Conservation (phyloP, 2,329 filamentous ascomycete genomes). For the Pseudogymnoascus sp. region DNA sequence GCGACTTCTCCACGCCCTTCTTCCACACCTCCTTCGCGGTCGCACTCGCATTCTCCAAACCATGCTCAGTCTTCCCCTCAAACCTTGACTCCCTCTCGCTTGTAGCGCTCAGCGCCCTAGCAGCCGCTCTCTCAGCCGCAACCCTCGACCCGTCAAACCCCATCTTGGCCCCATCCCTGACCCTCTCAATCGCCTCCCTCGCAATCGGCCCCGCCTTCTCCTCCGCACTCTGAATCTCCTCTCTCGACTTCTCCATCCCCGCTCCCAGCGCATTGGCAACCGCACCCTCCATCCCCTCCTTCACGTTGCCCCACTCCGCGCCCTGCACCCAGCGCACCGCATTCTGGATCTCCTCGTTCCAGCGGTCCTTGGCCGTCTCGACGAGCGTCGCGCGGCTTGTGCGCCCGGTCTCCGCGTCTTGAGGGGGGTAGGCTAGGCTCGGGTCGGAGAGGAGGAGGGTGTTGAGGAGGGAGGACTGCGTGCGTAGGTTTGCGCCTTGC, state of each 20-base stretch:
- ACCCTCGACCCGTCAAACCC: constrained; percentile 25
- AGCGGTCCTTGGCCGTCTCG: constrained; percentile 65
- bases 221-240: constrained; percentile 22
- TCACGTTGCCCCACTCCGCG: constrained; percentile 55
- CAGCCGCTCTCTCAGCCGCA: constrained; percentile 19
- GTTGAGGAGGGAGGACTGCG: constrained; percentile 47
- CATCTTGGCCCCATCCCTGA: constrained; percentile 28
- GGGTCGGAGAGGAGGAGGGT: constrained; percentile 38
- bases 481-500: constrained; percentile 47
- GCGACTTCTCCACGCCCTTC: not conserved
- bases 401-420: constrained; percentile 40
- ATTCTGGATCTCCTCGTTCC: constrained; percentile 66
- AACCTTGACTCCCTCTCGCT: constrained; percentile 18
- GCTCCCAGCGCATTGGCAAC: constrained; percentile 33
- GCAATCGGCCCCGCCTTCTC: constrained; percentile 28
- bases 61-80: not conserved
- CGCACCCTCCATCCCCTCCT: constrained; percentile 47
- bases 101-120: constrained; percentile 19
- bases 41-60: constrained; percentile 16
- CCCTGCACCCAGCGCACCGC: constrained; percentile 58
- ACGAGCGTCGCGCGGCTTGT: constrained; percentile 47
- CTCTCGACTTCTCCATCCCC: constrained; percentile 22
- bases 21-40: constrained; percentile 12
- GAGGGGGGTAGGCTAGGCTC: constrained; percentile 29
- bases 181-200: constrained; percentile 30